Evolutionary conservation across 345 rosid species (phyloP).

Genomic region (Anacardium occidentale): DNA sequence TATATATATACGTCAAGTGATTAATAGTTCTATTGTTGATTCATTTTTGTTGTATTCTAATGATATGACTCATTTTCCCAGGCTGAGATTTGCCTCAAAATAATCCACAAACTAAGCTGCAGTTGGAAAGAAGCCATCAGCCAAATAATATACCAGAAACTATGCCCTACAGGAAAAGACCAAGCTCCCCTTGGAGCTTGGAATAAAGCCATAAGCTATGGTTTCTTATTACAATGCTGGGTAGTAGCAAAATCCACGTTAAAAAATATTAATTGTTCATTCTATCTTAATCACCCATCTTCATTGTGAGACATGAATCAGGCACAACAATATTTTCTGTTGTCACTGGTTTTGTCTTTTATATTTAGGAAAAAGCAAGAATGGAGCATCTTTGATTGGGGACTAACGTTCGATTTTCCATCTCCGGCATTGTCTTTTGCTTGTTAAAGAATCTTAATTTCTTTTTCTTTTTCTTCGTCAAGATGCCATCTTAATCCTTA

Average conservation of each 20-base stretch:
- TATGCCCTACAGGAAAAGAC: not conserved
- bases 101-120: conserved; percentile 5
- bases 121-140: not conserved
- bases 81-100: conserved; percentile 7
- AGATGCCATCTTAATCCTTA: not conserved
- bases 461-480: not conserved
- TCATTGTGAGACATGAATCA: not conserved
- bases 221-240: not conserved
- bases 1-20: not conserved
- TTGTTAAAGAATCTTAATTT: no score
- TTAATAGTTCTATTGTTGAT: not conserved
- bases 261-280: conserved; percentile 7
- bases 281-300: conserved; percentile 3
- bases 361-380: no score
- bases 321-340: no score
- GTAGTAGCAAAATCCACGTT: not conserved
- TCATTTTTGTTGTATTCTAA: not conserved
- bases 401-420: no score
- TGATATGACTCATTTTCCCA: no score
- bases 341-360: no score
- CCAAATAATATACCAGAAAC: not conserved
- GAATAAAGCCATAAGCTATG: not conserved
- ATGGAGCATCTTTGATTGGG: not conserved
- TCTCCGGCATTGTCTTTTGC: no score
- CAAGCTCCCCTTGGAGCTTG: not conserved